Evolutionary conservation across 108 stramenopile species (phyloP).

Genomic region (Fragilariopsis cylindrus): DNA sequence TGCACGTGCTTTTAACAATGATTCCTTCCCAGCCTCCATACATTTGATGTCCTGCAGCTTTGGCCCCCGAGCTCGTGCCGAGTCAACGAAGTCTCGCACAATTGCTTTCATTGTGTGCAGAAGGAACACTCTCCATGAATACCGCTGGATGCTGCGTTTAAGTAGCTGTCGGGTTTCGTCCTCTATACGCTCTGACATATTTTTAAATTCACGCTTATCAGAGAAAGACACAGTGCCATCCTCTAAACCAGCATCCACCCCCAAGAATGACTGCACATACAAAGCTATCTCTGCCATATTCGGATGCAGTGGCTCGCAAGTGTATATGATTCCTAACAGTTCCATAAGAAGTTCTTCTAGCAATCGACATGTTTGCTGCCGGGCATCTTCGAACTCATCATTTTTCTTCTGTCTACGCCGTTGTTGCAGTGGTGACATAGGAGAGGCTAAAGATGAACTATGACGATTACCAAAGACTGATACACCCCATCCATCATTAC

Average conservation of each 20-base stretch:
- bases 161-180: slow-evolving; percentile 37
- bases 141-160: slow-evolving; percentile 73
- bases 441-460: slow-evolving; percentile 3
- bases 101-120: slow-evolving; percentile 62
- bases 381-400: slow-evolving; percentile 26
- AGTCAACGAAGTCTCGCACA: slow-evolving; percentile 65
- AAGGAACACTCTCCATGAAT: slow-evolving; percentile 75
- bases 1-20: slow-evolving; percentile 39
- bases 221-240: background rate
- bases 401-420: slow-evolving; percentile 4
- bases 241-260: slow-evolving; percentile 36
- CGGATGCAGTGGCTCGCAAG: slow-evolving; percentile 49
- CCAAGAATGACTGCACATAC: slow-evolving; percentile 86
- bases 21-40: slow-evolving; percentile 27
- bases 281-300: slow-evolving; percentile 67
- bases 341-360: slow-evolving; percentile 69
- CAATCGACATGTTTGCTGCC: slow-evolving; percentile 49
- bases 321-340: slow-evolving; percentile 64
- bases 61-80: slow-evolving; percentile 42
- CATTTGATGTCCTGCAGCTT: slow-evolving; percentile 49
- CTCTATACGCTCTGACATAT: slow-evolving; percentile 8
- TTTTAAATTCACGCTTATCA: background rate
- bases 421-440: slow-evolving; percentile 13
- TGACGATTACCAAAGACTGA: slow-evolving; percentile 1
- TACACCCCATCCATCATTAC: slow-evolving; percentile 15